A percentile compares a stretch with the other conserved stretches of the same genome.
Conservation (phyloP, 164 flowering plant species). For the Tinospora cordifolia region DNA sequence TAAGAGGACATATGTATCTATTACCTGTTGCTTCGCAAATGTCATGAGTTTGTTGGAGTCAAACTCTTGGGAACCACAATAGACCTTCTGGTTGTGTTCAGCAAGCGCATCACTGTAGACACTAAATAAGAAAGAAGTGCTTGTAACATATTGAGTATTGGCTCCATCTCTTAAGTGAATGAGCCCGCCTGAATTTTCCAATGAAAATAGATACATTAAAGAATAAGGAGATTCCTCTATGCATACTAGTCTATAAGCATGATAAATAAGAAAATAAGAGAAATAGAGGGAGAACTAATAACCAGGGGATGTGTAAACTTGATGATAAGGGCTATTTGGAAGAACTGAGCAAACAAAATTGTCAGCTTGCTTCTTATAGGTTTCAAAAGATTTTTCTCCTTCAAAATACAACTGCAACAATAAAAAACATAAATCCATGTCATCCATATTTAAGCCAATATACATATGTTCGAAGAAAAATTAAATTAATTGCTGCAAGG, state of each 20-base stretch:
- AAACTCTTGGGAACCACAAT: constrained; percentile 48
- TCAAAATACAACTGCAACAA: constrained; percentile 44
- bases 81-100: constrained; percentile 35
- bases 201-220: neutral
- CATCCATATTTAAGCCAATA: neutral
- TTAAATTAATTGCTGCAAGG: too few relatives aligned
- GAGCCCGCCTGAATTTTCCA: constrained; percentile 41
- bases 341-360: constrained; percentile 57
- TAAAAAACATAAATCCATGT: neutral
- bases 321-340: constrained; percentile 65
- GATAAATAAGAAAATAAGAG: too few relatives aligned
- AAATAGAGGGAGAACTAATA: constrained; percentile 16
- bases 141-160: constrained; percentile 73
- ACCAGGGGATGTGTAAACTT: constrained; percentile 63
- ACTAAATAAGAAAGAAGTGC: constrained; percentile 51
- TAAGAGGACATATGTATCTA: too few relatives aligned
- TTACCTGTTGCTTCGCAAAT: constrained; percentile 82
- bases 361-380: constrained; percentile 59
- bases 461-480: too few relatives aligned
- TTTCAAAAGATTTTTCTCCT: constrained; percentile 36
- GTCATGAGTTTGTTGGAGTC: constrained; percentile 33
- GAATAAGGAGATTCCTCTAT: too few relatives aligned
- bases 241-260: too few relatives aligned
- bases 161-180: constrained; percentile 83
- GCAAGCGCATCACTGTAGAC: constrained; percentile 60